These are phyloP conservation scores for Musa acuminata DNA, from an alignment of 176 grass and related monocot genomes.

Conservation along the genomic window DNA sequence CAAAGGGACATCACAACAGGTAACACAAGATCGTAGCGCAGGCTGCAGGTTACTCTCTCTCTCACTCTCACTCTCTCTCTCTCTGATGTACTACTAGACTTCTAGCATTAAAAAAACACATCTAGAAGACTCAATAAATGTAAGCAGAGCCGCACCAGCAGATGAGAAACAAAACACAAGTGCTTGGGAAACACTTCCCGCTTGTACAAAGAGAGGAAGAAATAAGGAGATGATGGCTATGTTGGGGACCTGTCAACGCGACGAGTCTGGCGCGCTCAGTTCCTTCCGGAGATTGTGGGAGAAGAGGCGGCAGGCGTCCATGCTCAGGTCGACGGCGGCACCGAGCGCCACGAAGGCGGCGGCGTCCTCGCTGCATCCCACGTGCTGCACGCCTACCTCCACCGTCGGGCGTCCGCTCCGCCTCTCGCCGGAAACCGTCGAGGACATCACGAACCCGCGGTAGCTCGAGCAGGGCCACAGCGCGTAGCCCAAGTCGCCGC, in stretches of 20 bases:
- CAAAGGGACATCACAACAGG: too few species aligned
- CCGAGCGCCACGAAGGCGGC: conserved; percentile 77
- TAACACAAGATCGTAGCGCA: too few species aligned
- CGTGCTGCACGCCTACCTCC: conserved; percentile 60
- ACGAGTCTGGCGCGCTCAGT: conserved; percentile 27
- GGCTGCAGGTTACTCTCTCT: too few species aligned
- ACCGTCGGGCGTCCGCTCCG: conserved; percentile 45
- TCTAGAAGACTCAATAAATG: too few species aligned
- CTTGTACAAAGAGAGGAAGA: neutral
- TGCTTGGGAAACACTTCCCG: neutral
- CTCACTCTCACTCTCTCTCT: too few species aligned
- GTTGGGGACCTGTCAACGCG: neutral
- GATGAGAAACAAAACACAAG: too few species aligned
- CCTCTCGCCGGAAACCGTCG: conserved; percentile 49
- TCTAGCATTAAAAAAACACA: too few species aligned
- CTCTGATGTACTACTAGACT: too few species aligned
- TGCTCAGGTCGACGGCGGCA: conserved; percentile 79
- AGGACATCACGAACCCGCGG: conserved; percentile 80
- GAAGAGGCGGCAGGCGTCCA: conserved; percentile 93
- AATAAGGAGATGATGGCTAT: too few species aligned
- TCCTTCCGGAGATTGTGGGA: conserved; percentile 79
- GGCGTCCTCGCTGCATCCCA: conserved; percentile 76
- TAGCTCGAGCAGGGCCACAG: conserved; percentile 45
- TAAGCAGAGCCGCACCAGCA: too few species aligned
- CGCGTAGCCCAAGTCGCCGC: conserved; percentile 43